Percentiles rank a stretch among this genome's conserved stretches.
Conservation (phyloP, 352 stramenopile species). For the Thalassiosira livingstoniorum region DNA sequence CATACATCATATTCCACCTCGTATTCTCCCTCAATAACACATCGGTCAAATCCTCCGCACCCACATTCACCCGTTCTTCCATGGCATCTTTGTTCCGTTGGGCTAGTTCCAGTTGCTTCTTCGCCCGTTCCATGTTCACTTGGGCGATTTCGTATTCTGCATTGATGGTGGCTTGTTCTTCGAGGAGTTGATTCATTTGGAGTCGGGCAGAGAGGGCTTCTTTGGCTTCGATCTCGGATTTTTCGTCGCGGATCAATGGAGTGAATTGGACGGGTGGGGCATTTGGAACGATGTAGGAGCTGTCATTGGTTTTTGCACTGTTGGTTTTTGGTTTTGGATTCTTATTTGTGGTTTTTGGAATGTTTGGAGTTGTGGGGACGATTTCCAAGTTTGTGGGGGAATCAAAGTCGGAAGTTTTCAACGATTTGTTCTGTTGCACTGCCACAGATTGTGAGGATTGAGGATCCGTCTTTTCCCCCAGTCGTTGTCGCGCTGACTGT, state of each 20-base stretch:
- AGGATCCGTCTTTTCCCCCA: not conserved
- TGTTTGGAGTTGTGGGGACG: too few species aligned
- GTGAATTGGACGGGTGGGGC: not conserved
- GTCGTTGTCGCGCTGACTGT: not conserved
- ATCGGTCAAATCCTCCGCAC: conserved; percentile 33
- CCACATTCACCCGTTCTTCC: conserved; percentile 21
- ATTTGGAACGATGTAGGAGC: not conserved
- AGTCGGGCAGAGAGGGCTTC: not conserved
- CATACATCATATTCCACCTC: conserved; percentile 56
- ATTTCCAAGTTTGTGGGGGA: too few species aligned
- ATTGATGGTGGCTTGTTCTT: conserved; percentile 29
- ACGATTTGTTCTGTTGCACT: too few species aligned
- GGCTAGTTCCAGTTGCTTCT: conserved; percentile 29
- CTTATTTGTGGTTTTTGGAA: not conserved
- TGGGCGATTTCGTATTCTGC: conserved; percentile 1
- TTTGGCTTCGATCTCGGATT: not conserved
- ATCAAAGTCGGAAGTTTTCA: too few species aligned
- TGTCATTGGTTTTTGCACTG: not conserved
- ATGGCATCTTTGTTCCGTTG: conserved; percentile 24
- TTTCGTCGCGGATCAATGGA: not conserved
- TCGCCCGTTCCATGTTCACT: conserved; percentile 37
- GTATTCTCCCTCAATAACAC: conserved; percentile 45
- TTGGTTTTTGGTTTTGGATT: not conserved
- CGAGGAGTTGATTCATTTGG: conserved; percentile 42
- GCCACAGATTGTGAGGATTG: not conserved